Conservation (phyloP, 2,329 filamentous ascomycete species). For the Lachnellula suecica region DNA sequence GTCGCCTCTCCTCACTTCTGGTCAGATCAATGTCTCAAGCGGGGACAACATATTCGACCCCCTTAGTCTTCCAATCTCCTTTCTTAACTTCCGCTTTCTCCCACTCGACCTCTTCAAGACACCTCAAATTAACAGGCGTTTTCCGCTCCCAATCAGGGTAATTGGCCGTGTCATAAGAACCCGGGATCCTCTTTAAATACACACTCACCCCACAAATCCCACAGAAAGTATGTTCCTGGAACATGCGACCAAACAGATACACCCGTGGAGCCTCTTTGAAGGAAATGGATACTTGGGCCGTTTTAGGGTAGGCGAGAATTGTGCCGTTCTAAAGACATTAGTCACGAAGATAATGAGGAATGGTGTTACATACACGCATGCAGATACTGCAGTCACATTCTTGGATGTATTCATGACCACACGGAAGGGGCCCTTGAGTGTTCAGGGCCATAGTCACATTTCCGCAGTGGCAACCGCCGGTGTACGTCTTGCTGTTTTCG, state of each 20-base stretch:
- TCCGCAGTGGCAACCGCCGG: conserved; percentile 28
- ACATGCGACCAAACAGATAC: conserved; percentile 3
- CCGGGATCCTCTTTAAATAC: background rate
- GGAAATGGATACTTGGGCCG: background rate
- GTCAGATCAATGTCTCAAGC: background rate
- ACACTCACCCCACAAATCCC: conserved; percentile 2
- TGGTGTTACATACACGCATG: background rate
- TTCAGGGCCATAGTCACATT: conserved; percentile 23
- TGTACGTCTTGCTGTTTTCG: conserved; percentile 21
- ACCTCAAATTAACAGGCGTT: conserved; percentile 4
- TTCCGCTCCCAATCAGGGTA: background rate
- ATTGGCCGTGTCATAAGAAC: background rate
- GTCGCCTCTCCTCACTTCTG: background rate
- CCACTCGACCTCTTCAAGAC: conserved; percentile 4
- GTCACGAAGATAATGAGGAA: background rate
- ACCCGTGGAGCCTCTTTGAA: background rate
- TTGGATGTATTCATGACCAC: conserved; percentile 6
- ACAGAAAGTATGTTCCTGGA: conserved; percentile 5
- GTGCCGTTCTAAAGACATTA: background rate
- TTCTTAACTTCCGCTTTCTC: background rate
- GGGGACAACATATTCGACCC: background rate
- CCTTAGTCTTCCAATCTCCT: conserved; percentile 1
- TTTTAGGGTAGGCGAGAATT: background rate
- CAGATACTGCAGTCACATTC: conserved; percentile 24
- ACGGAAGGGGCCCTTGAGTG: conserved; percentile 5